Base-by-base conservation (phyloP, 1,139 yeast species). In the Sugiyamaella pinicola region DNA sequence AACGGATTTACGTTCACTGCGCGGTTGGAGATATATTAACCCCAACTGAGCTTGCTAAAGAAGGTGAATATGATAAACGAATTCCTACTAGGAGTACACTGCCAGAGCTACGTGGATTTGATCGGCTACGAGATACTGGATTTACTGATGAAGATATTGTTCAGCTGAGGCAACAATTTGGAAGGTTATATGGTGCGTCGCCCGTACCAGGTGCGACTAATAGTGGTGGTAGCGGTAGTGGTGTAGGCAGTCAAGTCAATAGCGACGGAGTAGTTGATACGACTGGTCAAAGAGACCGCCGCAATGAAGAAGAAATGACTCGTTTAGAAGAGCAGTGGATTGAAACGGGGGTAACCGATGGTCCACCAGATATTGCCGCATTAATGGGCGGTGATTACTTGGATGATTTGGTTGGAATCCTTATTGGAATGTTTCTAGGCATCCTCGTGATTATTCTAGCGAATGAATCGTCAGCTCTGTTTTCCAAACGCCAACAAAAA, bases 291-390 rank as follows among this genome's bases (percentile, higher is more conserved):
- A 41, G 46, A 4, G 53, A 28, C 34, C 38, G 39, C 18, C 38
- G 47, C 9, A 43, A 33, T 24, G 44, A 46, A 22, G 64, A 58
- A 46, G 67, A 64, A 37, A 53, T 61, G 60, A 57, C 65, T 9
- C 85, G 84, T 58, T 69, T 89, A 58, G 97, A 90, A 65, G 97
- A 90, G 61, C 76, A 90, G 55, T 90, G 96, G 96, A 87, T 90
- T 56, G 95, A 90, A 63, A 83, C 87, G 47, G 85, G 93, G 0
- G 89, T 82, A 6, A 74, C 61, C 69, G 78, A 62, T 64, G 76
- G 58, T 12, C 58, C 55, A 2, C 55, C 60, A 3, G 61, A 56
- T 17, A 52, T 55, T 37, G 51, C 58, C 7, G 57, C 53, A 28
- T 55, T 59, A 1, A 53, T 62, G 38, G 66, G 67, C 39, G 71